Conservation (phyloP, 257 asterid genomes). For the Linderniella brevidens region DNA sequence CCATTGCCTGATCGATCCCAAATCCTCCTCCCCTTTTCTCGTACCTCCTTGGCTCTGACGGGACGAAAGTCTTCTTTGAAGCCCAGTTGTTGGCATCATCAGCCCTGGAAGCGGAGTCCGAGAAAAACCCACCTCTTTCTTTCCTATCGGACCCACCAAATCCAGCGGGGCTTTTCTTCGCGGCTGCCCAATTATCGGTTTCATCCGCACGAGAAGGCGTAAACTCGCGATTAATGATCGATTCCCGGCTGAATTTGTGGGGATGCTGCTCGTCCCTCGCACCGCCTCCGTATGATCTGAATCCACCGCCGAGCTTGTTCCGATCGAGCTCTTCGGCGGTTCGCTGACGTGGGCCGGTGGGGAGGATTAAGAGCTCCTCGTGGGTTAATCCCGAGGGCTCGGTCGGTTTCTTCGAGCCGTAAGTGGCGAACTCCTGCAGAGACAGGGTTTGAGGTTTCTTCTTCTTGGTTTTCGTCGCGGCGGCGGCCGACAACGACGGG, state of each 20-base stretch:
- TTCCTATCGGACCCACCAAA: constrained; percentile 44
- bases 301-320: constrained; percentile 35
- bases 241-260: constrained; percentile 27
- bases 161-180: constrained; percentile 30
- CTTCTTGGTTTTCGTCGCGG: constrained; percentile 42
- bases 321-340: constrained; percentile 55
- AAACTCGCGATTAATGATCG: constrained; percentile 16
- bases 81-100: constrained; percentile 64
- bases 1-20: constrained; percentile 27
- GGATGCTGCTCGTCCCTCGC: constrained; percentile 42
- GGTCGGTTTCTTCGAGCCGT: constrained; percentile 10
- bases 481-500: constrained; percentile 36
- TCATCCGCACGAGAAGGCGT: constrained; percentile 55
- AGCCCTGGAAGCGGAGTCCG: constrained; percentile 51
- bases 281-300: constrained; percentile 34
- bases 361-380: constrained; percentile 30
- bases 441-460: constrained; percentile 39
- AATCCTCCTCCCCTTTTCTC: constrained; percentile 33
- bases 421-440: constrained; percentile 28
- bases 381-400: constrained; percentile 24
- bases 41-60: constrained; percentile 27
- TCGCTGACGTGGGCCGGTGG: constrained; percentile 56
- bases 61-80: constrained; percentile 34
- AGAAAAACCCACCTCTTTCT: constrained; percentile 45
- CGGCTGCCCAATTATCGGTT: constrained; percentile 51